These are phyloP conservation scores for Xerocomellus chrysenteron DNA, from an alignment of 768 basidiomycete species.

Conservation along the genomic window DNA sequence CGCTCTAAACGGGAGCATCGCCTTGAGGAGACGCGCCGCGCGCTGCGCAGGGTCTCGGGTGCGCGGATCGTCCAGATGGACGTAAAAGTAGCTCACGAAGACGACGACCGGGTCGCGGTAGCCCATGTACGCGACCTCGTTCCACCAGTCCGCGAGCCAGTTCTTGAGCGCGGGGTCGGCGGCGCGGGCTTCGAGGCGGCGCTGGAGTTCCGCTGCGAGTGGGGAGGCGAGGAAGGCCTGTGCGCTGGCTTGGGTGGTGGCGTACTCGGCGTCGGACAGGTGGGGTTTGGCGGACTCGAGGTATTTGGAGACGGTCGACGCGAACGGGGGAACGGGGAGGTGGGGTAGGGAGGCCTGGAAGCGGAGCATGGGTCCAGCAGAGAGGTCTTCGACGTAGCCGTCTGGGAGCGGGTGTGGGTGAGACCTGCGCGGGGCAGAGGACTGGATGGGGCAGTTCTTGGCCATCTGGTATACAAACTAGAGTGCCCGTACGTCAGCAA, in stretches of 20 bases:
- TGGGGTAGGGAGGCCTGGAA: slow-evolving; percentile 70
- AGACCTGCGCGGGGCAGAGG: slow-evolving; percentile 18
- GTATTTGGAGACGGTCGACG: slow-evolving; percentile 85
- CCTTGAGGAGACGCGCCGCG: slow-evolving; percentile 83
- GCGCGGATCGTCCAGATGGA: slow-evolving; percentile 69
- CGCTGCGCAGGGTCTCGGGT: slow-evolving; percentile 59
- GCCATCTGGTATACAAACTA: slow-evolving; percentile 26
- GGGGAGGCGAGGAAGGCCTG: slow-evolving; percentile 69
- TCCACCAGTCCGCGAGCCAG: slow-evolving; percentile 99
- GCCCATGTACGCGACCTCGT: slow-evolving; percentile 85
- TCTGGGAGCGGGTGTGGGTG: slow-evolving; percentile 38
- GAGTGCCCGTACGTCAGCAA: neutral
- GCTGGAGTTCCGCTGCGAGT: slow-evolving; percentile 70
- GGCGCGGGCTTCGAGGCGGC: slow-evolving; percentile 74
- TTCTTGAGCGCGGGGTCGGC: slow-evolving; percentile 53
- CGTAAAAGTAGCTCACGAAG: slow-evolving; percentile 93
- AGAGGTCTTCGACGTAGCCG: slow-evolving; percentile 53
- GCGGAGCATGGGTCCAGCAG: slow-evolving; percentile 67
- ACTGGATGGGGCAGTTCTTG: slow-evolving; percentile 31
- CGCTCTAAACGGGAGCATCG: slow-evolving; percentile 80
- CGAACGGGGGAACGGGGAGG: slow-evolving; percentile 82
- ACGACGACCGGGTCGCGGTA: slow-evolving; percentile 90
- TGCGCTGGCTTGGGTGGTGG: slow-evolving; percentile 57
- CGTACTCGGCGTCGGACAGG: slow-evolving; percentile 61
- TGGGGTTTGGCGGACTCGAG: slow-evolving; percentile 82